A percentile compares a stretch with the other conserved stretches of the same genome.
These are phyloP conservation scores for Podospora conica DNA, from an alignment of 495 filamentous ascomycete species.

Conservation along the genomic window DNA sequence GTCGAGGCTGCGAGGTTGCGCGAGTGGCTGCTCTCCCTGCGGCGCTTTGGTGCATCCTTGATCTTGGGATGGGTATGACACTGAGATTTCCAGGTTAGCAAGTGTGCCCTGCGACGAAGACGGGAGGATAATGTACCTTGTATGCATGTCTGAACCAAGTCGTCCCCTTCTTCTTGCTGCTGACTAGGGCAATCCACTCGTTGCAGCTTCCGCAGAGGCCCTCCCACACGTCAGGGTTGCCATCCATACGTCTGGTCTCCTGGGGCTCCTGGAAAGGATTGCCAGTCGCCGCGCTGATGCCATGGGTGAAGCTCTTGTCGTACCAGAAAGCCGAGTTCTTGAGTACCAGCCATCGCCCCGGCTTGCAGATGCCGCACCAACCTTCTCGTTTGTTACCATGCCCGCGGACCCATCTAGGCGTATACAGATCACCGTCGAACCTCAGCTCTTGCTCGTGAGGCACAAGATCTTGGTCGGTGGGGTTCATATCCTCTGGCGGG, in stretches of 20 bases:
- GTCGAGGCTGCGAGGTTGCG: constrained; percentile 30
- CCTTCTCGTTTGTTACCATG: constrained; percentile 78
- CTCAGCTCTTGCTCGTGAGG: constrained; percentile 72
- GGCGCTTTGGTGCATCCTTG: constrained; percentile 64
- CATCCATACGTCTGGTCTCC: constrained; percentile 65
- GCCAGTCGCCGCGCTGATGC: constrained; percentile 72
- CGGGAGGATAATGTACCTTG: constrained; percentile 50
- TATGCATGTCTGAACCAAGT: constrained; percentile 82
- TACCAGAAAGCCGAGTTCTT: constrained; percentile 87
- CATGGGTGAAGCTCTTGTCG: constrained; percentile 76
- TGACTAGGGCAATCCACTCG: constrained; percentile 72
- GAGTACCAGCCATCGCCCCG: constrained; percentile 71
- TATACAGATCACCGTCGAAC: constrained; percentile 72
- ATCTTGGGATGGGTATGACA: constrained; percentile 71
- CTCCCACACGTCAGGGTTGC: constrained; percentile 77
- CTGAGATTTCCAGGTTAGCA: constrained; percentile 31
- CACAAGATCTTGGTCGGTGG: constrained; percentile 59
- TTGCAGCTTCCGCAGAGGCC: constrained; percentile 70
- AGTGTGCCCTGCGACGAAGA: not conserved
- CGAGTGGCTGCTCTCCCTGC: constrained; percentile 56
- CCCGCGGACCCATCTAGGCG: constrained; percentile 69
- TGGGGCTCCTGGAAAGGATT: constrained; percentile 65
- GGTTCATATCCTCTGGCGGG: constrained; percentile 69
- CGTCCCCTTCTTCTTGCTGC: constrained; percentile 80
- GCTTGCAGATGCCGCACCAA: constrained; percentile 80